Percentiles rank a stretch among this genome's conserved stretches.
These are phyloP conservation scores for Sporobolomyces pararoseus DNA, from an alignment of 768 basidiomycete species.

Conservation along the genomic window DNA sequence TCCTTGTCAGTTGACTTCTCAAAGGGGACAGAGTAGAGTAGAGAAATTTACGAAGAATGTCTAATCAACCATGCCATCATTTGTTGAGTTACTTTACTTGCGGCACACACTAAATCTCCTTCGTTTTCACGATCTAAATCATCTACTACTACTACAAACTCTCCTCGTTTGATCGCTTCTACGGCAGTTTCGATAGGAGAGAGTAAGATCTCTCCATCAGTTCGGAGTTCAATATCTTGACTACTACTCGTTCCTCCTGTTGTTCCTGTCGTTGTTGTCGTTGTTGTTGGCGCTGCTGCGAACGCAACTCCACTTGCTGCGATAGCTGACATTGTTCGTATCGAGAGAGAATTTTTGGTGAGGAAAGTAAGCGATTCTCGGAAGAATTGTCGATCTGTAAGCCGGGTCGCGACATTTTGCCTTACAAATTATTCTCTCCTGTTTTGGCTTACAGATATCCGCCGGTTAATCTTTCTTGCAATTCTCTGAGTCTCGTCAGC, in stretches of 20 bases:
- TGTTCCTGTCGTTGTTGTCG: no score
- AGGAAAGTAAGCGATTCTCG: neutral
- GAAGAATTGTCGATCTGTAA: neutral
- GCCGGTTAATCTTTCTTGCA: neutral
- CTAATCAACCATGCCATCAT: slow-evolving; percentile 99
- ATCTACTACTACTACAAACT: slow-evolving; percentile 96
- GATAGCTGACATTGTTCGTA: neutral
- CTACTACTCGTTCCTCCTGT: no score
- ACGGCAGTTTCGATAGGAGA: slow-evolving; percentile 77
- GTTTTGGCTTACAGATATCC: neutral
- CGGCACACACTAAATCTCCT: slow-evolving; percentile 90
- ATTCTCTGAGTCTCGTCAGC: neutral
- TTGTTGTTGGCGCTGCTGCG: slow-evolving; percentile 1
- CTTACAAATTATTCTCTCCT: no score
- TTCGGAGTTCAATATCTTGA: no score
- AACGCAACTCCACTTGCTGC: slow-evolving; percentile 1
- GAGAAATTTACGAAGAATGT: slow-evolving; percentile 72
- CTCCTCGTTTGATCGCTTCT: slow-evolving; percentile 68
- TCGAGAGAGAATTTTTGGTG: neutral
- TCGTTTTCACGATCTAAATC: slow-evolving; percentile 95
- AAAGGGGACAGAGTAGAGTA: neutral
- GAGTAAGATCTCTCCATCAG: slow-evolving; percentile 52
- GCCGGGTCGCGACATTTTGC: no score
- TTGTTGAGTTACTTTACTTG: slow-evolving; percentile 72
- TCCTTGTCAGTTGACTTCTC: neutral